These are phyloP conservation scores for Ochromonas danica DNA, from an alignment of 108 stramenopile genomes.

Conservation along the genomic window DNA sequence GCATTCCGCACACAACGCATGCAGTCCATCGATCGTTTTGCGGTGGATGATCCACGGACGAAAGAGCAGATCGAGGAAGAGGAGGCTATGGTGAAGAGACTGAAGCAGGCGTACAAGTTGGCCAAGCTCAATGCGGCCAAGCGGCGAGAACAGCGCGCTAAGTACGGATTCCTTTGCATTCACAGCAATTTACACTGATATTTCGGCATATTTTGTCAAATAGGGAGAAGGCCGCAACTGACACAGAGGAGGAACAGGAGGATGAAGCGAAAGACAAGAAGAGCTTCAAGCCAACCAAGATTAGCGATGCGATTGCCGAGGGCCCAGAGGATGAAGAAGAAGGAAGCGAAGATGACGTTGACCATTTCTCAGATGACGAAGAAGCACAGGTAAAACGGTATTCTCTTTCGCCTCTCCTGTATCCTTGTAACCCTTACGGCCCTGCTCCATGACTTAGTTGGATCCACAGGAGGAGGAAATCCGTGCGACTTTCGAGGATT, in stretches of 20 bases:
- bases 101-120: conserved; percentile 21
- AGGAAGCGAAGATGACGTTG: background rate
- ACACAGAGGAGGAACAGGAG: no score
- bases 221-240: no score
- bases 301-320: background rate
- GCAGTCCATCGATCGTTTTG: conserved; percentile 10
- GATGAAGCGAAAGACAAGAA: no score
- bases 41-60: background rate
- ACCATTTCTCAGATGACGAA: background rate
- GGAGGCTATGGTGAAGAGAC: background rate
- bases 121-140: background rate
- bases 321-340: conserved; percentile 17
- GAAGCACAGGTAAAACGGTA: conserved; percentile 2
- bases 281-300: background rate
- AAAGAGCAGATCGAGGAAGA: conserved; percentile 9
- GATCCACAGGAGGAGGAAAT: background rate
- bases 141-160: background rate
- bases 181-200: no score
- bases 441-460: no score
- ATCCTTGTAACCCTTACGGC: no score
- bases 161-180: background rate
- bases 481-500: background rate
- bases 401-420: no score
- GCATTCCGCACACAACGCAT: background rate
- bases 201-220: no score